Conservation (phyloP, 2,329 filamentous ascomycete genomes). For the Lasiodiplodia citricola region DNA sequence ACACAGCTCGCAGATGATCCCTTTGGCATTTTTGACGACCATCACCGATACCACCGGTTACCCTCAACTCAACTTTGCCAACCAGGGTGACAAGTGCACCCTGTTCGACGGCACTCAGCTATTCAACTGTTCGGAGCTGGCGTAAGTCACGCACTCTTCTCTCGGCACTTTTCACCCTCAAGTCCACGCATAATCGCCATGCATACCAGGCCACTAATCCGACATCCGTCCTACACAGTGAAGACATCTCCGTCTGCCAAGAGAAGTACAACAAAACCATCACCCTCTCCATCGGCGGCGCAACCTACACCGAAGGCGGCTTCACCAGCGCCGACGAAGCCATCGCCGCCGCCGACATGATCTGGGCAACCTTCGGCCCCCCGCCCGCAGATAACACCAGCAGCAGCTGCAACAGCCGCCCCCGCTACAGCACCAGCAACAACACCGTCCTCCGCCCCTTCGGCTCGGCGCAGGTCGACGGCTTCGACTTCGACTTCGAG, state of each 20-base stretch:
- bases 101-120: constrained; percentile 63
- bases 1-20: constrained; percentile 55
- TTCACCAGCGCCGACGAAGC: constrained; percentile 50
- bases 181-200: neutral
- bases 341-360: constrained; percentile 58
- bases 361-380: constrained; percentile 77
- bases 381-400: neutral
- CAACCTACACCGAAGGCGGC: constrained; percentile 71
- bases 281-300: constrained; percentile 73
- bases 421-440: neutral
- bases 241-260: constrained; percentile 66
- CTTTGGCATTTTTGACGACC: constrained; percentile 66
- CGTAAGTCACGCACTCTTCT: constrained; percentile 51
- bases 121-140: constrained; percentile 67
- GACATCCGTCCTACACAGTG: constrained; percentile 33
- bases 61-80: constrained; percentile 68
- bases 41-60: constrained; percentile 58
- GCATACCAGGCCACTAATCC: neutral
- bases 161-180: neutral
- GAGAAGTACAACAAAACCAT: constrained; percentile 68
- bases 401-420: too few relatives aligned
- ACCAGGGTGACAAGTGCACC: constrained; percentile 66
- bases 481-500: constrained; percentile 81
- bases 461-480: constrained; percentile 68
- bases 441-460: constrained; percentile 66